These are phyloP conservation scores for Cenchrus purpureus DNA, from an alignment of 176 grass and related monocot species.

Conservation along the genomic window DNA sequence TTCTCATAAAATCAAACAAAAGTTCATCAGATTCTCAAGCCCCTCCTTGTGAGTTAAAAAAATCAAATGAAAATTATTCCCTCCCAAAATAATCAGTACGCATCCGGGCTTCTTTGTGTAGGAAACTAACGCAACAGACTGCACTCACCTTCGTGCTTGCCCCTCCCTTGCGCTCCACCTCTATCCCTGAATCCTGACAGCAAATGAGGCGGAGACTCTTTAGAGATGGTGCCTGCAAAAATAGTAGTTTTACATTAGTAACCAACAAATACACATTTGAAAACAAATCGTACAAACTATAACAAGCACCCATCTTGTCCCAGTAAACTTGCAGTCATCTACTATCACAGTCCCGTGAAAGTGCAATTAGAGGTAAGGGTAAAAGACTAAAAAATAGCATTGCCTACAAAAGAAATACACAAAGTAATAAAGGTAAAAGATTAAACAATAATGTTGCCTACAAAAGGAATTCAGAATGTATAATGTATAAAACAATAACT, in stretches of 20 bases:
- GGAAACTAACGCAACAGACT: no score
- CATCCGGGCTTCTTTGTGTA: no score
- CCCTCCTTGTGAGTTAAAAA: no score
- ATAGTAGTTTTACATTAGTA: not conserved
- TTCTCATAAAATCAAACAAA: no score
- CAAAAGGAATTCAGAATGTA: not conserved
- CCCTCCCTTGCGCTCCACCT: no score
- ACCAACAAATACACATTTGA: not conserved
- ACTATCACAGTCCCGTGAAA: not conserved
- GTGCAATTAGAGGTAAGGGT: not conserved
- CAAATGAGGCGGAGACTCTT: constrained; percentile 22
- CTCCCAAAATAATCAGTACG: no score
- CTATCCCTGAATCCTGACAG: not conserved
- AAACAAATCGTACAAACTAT: not conserved
- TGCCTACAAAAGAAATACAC: not conserved
- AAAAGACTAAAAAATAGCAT: not conserved
- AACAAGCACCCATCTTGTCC: not conserved
- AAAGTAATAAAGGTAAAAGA: not conserved
- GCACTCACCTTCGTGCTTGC: no score
- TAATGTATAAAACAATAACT: no score
- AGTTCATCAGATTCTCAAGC: no score
- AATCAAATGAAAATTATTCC: no score
- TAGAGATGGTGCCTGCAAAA: not conserved
- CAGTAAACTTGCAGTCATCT: not conserved
- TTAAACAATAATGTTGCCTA: not conserved